phyloP scores from a whole-genome alignment of 164 flowering plant genomes.

The Sedum album region DNA sequence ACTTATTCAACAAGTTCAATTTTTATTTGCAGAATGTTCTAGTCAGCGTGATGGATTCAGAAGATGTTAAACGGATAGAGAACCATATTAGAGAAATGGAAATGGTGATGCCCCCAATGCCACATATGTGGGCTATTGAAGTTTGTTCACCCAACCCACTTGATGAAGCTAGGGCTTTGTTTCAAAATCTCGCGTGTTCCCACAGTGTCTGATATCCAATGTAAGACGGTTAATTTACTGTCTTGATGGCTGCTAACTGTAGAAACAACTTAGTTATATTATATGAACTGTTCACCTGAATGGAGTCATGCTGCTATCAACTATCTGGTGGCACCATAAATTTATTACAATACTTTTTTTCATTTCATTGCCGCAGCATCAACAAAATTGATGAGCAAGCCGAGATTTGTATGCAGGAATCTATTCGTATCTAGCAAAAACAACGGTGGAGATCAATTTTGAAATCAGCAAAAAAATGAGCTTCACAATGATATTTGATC shows the following conservation, averaged over 20 bases:
- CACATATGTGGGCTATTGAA: constrained; percentile 50
- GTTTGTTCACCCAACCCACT: constrained; percentile 32
- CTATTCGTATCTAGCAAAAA: no score
- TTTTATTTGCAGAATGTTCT: constrained; percentile 36
- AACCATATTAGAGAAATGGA: constrained; percentile 25
- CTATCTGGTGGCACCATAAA: neutral
- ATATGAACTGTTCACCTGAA: neutral
- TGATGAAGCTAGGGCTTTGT: constrained; percentile 37
- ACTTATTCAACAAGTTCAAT: neutral
- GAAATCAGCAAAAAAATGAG: no score
- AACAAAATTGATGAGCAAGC: neutral
- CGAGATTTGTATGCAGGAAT: neutral
- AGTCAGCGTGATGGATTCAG: constrained; percentile 40
- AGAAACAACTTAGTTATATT: neutral
- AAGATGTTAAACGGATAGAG: constrained; percentile 23
- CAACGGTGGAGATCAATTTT: no score
- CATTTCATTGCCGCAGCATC: neutral
- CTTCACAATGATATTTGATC: no score
- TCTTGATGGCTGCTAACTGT: neutral
- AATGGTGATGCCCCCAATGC: constrained; percentile 25
- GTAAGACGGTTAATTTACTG: neutral
- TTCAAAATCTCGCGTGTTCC: constrained; percentile 25
- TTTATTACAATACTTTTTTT: neutral
- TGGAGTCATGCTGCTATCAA: neutral
- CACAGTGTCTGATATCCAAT: neutral